Percentiles rank a stretch among this genome's conserved stretches.
These are phyloP conservation scores for Beauveria pseudobassiana DNA, from an alignment of 2,329 filamentous ascomycete species.

Conservation along the genomic window DNA sequence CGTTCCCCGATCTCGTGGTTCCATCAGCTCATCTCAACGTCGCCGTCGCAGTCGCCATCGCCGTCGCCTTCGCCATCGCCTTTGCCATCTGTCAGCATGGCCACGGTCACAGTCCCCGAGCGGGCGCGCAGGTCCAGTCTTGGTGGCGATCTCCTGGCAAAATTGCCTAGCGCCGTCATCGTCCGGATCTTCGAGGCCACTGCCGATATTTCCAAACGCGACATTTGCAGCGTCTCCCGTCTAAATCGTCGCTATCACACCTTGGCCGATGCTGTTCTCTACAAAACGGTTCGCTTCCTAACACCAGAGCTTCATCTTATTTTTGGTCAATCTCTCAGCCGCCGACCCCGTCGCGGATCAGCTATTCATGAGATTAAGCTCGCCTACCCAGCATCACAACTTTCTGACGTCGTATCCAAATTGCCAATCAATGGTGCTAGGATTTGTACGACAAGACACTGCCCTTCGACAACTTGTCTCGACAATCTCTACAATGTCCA, in stretches of 20 bases:
- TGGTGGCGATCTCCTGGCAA: constrained; percentile 16
- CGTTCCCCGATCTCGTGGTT: background rate
- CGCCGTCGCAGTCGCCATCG: background rate
- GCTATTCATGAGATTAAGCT: constrained; percentile 38
- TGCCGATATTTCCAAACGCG: constrained; percentile 24
- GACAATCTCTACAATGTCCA: constrained; percentile 43
- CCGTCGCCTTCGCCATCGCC: background rate
- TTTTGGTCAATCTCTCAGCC: constrained; percentile 39
- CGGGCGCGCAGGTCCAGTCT: background rate
- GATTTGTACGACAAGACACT: background rate
- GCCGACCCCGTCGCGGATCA: constrained; percentile 39
- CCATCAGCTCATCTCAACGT: background rate
- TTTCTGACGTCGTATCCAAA: constrained; percentile 34
- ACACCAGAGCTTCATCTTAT: constrained; percentile 39
- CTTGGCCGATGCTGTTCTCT: constrained; percentile 39
- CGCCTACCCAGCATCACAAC: constrained; percentile 35
- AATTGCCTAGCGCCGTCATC: constrained; percentile 33
- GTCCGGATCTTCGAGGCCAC: constrained; percentile 32
- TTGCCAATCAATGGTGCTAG: constrained; percentile 21
- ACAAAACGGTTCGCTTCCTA: constrained; percentile 39
- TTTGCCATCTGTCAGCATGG: background rate
- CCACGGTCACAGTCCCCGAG: background rate
- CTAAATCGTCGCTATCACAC: constrained; percentile 35
- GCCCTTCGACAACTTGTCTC: constrained; percentile 35
- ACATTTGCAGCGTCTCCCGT: constrained; percentile 36